Base-by-base conservation (phyloP, 2,329 filamentous ascomycete species). In the Cordyceps fumosorosea region DNA sequence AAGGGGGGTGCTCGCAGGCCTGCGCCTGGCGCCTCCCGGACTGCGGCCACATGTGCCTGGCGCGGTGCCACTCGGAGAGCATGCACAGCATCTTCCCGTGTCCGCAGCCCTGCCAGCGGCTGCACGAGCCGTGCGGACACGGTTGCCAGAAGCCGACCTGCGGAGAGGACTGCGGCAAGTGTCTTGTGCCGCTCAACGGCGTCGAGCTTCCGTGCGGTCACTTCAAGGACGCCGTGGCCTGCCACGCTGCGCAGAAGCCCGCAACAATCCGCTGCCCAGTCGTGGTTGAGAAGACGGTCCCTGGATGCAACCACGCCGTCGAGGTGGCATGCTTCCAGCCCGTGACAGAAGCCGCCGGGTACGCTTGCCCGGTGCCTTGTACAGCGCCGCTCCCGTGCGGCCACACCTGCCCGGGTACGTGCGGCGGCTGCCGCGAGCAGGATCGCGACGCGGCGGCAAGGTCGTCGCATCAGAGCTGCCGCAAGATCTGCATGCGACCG, bases 1-100 rank as follows among this genome's bases (percentile, higher is more conserved):
- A 89, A 69, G 85, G 85, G 47, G 86, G 87, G 0, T 89, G 85
- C 63, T 67, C 67, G 44, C 68, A 78, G 16, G 69, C 70, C 1
- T 89, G 86, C 64, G 73, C 76, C 66, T 58, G 71, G 76, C 56
- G 80, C 69, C 69, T 81, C 5, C 57, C 65, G 2, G 60, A 69
- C 0, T 83, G 81, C 59, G 80, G 80, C 0, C 81, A 83, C 64
- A 64, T 67, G 5, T 83, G 80, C 62, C 64, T 66, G 6, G 74
- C 73, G 2, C 70, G 67, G 40, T 84, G 80, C 60, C 80, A 83
- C 62, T 78, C 80, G 0, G 67, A 77, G 0, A 65, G 72, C 0
- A 68, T 82, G 37, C 81, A 84, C 65, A 69, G 75, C 5, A 76
- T 75, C 1, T 74, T 80, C 45, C 71, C 66, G 44, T 83, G 80